Evolutionary conservation across 306 rosid species (phyloP).

Genomic region (Cicer bijugum): DNA sequence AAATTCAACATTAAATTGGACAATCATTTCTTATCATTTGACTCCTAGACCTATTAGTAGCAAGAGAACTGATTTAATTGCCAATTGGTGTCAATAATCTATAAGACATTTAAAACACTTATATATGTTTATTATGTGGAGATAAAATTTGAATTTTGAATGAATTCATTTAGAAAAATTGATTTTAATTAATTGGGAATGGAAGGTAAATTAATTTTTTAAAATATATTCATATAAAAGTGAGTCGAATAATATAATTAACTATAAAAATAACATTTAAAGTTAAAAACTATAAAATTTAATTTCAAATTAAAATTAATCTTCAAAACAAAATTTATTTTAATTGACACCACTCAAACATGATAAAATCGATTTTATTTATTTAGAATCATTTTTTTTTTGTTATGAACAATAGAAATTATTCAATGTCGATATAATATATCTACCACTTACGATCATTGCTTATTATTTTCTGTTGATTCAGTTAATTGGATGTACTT

Average conservation of each 20-base stretch:
- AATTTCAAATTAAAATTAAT: too few relatives aligned
- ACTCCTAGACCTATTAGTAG: not conserved
- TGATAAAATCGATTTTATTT: too few relatives aligned
- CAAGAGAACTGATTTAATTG: constrained; percentile 17
- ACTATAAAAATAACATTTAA: too few relatives aligned
- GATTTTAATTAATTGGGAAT: too few relatives aligned
- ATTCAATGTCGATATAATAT: constrained; percentile 37
- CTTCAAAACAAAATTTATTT: too few relatives aligned
- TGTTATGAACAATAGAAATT: constrained; percentile 30
- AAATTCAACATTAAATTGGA: not conserved
- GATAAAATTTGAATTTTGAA: too few relatives aligned
- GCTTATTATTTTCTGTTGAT: constrained; percentile 54
- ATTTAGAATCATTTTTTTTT: not conserved
- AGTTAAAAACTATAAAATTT: fast-evolving
- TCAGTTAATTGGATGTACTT: constrained; percentile 54
- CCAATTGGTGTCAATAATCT: constrained; percentile 20
- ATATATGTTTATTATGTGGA: too few relatives aligned
- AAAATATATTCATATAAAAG: too few relatives aligned
- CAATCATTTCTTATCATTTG: constrained; percentile 8
- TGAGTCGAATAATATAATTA: too few relatives aligned
- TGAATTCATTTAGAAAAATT: too few relatives aligned
- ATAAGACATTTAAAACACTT: constrained; percentile 15
- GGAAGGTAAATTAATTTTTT: too few relatives aligned
- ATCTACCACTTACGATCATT: constrained; percentile 46
- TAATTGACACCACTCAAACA: too few relatives aligned